phyloP scores from a whole-genome alignment of 495 filamentous ascomycete species.

The Aspergillus carlsbadensis region DNA sequence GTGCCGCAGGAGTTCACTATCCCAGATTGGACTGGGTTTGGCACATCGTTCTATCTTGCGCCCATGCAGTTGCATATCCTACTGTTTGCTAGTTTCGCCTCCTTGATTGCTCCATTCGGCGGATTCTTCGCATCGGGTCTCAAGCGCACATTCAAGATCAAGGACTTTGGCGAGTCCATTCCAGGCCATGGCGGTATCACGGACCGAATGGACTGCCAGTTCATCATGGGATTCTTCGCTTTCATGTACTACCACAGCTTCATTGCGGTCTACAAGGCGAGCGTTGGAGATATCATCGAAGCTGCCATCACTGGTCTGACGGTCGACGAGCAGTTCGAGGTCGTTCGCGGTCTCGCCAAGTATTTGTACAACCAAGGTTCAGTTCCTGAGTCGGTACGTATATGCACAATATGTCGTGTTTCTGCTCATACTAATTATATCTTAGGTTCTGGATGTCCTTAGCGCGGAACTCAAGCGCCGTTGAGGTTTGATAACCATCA shows the following conservation, averaged over 20 bases:
- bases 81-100: slow-evolving; percentile 89
- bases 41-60: slow-evolving; percentile 61
- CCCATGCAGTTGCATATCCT: slow-evolving; percentile 97
- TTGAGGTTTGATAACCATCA: slow-evolving; percentile 25
- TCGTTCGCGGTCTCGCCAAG: slow-evolving; percentile 78
- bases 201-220: slow-evolving; percentile 99
- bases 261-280: slow-evolving; percentile 81
- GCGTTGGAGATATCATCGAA: slow-evolving; percentile 83
- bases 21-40: slow-evolving; percentile 66
- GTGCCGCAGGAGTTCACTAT: slow-evolving; percentile 73
- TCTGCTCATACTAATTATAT: slow-evolving; percentile 12
- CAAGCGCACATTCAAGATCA: slow-evolving; percentile 99
- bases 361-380: slow-evolving; percentile 85
- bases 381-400: slow-evolving; percentile 59
- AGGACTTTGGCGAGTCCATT: slow-evolving; percentile 98
- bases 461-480: slow-evolving; percentile 42
- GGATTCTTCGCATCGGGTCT: slow-evolving; percentile 98
- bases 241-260: slow-evolving; percentile 99
- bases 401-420: background rate
- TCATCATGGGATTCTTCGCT: slow-evolving; percentile 99
- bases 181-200: slow-evolving; percentile 98
- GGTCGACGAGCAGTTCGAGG: slow-evolving; percentile 82
- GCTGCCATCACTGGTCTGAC: slow-evolving; percentile 80
- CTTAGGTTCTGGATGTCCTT: slow-evolving; percentile 45
- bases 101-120: slow-evolving; percentile 95